Evolutionary conservation across 2,329 filamentous ascomycete genomes (phyloP), one percentile per base, ranked within the genome.

Genomic region (Leptographium wingfieldii): DNA sequence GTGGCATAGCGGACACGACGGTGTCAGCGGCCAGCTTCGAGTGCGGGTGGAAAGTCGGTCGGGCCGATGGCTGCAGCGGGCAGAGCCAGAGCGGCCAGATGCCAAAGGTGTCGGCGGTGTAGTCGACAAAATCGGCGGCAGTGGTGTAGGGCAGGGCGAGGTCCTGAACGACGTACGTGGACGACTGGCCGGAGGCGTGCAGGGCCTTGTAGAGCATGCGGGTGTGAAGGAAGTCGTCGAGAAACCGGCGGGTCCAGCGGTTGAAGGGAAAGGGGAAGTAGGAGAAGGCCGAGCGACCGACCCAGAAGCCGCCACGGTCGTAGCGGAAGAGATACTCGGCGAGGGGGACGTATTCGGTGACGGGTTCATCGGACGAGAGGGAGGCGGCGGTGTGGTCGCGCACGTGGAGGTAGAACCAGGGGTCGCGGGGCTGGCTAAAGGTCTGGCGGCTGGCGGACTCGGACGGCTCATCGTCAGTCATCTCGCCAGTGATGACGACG

Each of bases 321-420:
- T 90, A 90, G 57, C 86, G 81, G 76, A 90, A 90, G 64, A 89
- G 81, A 69, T 90, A 90, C 68, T 89, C 86, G 48, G 82, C 80
- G 4, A 89, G 73, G 0, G 86, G 86, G 49, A 89, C 79, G 65
- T 82, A 82, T 57, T 88, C 83, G 58, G 68, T 70, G 25, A 54
- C 53, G 16, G 51, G 1, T 27, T 2, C 29, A 52, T 29, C 12
- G 12, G 33, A 2, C 6, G 11, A 9, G 19, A 43, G 49, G 65
- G 65, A 66, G 16, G 6, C 3, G 22, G 14, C 16, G 27, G 49
- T 51, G 16, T 69, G 69, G 48, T 80, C 73, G 66, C 80, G 73
- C 22, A 81, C 87, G 68, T 90, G 87, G 61, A 91, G 75, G 68
- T 90, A 91, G 71, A 84, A 90, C 88, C 88, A 91, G 1, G 86